Conservation (phyloP, 495 filamentous ascomycete genomes). For the Diplogelasinospora grovesii region DNA sequence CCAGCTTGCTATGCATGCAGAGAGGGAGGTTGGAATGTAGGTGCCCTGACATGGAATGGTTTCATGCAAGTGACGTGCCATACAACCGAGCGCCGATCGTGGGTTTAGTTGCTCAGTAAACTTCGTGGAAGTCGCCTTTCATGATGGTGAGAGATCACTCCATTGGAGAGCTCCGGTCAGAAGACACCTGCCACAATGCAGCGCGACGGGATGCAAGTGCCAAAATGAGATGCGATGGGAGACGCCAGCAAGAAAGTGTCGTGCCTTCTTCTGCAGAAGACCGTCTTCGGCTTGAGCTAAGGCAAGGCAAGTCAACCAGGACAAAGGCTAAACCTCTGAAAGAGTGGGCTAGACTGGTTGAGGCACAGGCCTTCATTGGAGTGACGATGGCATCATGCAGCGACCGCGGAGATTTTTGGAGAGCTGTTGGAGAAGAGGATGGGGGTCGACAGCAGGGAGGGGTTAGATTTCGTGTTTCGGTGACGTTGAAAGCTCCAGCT, state of each 20-base stretch:
- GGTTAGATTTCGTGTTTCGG: too few species aligned
- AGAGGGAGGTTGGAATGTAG: too few species aligned
- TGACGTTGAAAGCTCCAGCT: too few species aligned
- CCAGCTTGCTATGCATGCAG: too few species aligned
- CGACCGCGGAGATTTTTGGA: conserved; percentile 9
- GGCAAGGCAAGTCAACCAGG: conserved; percentile 7
- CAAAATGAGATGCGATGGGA: not conserved
- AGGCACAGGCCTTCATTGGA: conserved; percentile 10
- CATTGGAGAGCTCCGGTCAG: conserved; percentile 11
- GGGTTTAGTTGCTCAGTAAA: conserved; percentile 2
- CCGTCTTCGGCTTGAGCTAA: conserved; percentile 11
- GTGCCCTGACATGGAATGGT: conserved; percentile 1
- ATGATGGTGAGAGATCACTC: conserved; percentile 9
- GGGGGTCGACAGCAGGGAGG: too few species aligned
- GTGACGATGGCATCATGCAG: conserved; percentile 11
- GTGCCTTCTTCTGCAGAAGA: conserved; percentile 10
- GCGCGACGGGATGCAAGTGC: conserved; percentile 1
- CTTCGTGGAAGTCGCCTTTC: conserved; percentile 1
- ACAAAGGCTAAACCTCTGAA: not conserved
- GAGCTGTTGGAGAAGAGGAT: conserved; percentile 3
- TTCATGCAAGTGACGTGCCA: conserved; percentile 2
- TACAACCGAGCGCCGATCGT: conserved; percentile 17
- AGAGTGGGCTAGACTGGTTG: conserved; percentile 9
- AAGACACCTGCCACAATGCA: conserved; percentile 13
- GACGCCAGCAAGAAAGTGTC: not conserved